Evolutionary conservation across 208 protist species (phyloP), one percentile per base, ranked within the genome.

Genomic region (Novymonas esmeraldas): DNA sequence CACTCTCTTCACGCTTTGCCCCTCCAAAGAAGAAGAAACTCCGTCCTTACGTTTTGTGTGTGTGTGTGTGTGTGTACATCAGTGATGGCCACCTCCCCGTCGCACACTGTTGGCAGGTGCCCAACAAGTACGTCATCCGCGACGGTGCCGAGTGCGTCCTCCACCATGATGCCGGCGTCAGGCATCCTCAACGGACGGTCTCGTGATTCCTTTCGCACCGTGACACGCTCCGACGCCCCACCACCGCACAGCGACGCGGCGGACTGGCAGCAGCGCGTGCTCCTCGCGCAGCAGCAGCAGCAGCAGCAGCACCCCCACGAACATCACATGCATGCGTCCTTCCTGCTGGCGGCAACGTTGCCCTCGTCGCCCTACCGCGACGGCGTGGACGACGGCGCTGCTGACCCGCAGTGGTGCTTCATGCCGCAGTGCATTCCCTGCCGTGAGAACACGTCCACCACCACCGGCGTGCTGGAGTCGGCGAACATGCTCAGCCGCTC

Each of bases 321-420:
- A n/a, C n/a, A n/a, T n/a, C n/a, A n/a, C n/a, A n/a, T n/a, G n/a
- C n/a, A n/a, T n/a, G n/a, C n/a, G n/a, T n/a, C n/a, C n/a, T n/a
- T 39, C 29, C 51, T 39, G 13, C 24, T 56, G 20, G 31, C 51
- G 4, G 51, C 33, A 39, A 26, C 51, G 31, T 18, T 10, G 16
- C 16, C 33, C 51, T 6, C 6, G 31, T 26, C n/a, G 16, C 29
- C n/a, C 6, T 6, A 39, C 51, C 33, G 26, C 31, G 16, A 26
- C n/a, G 24, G 31, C 31, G 16, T 16, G 7, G 34, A 28, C 13
- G n/a, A 36, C 28, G 49, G 22, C 49, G n/a, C n/a, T n/a, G n/a
- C n/a, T n/a, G 51, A 56, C 6, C 28, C 51, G 51, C 51, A 18
- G 9, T n/a, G 20, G 51, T 26, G 51, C 16, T 11, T 56, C 51